Evolutionary conservation across 495 filamentous ascomycete genomes (phyloP).

Genomic region (Cudoniella acicularis): DNA sequence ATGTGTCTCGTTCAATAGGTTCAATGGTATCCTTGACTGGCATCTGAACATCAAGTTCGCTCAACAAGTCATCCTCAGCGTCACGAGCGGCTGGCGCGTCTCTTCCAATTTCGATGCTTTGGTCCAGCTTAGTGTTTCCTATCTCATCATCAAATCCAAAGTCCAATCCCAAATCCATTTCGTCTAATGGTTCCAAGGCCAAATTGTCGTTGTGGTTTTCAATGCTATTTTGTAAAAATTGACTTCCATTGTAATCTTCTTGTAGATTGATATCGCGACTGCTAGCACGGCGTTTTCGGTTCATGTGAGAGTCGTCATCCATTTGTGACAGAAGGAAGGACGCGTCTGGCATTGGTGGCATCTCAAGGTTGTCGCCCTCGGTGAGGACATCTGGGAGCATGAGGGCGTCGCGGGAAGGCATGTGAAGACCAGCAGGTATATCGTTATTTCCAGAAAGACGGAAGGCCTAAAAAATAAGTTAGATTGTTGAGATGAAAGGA

Average conservation of each 20-base stretch:
- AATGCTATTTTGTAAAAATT: conserved; percentile 63
- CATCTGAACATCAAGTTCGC: conserved; percentile 49
- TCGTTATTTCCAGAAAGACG: conserved; percentile 77
- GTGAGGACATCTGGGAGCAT: conserved; percentile 86
- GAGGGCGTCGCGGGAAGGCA: conserved; percentile 63
- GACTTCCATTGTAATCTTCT: conserved; percentile 58
- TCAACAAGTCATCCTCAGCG: conserved; percentile 69
- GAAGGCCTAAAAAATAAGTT: conserved; percentile 57
- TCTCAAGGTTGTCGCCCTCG: conserved; percentile 76
- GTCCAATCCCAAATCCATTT: conserved; percentile 55
- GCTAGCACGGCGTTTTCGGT: conserved; percentile 53
- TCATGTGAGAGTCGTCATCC: conserved; percentile 49
- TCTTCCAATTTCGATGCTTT: conserved; percentile 81
- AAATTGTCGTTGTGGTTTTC: conserved; percentile 45
- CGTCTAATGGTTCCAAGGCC: conserved; percentile 45
- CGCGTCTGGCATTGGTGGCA: conserved; percentile 63
- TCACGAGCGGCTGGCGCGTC: conserved; percentile 64
- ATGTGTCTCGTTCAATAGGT: conserved; percentile 36
- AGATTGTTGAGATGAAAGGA: conserved; percentile 21
- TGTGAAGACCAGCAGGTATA: conserved; percentile 60
- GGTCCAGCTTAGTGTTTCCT: conserved; percentile 40
- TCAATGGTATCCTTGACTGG: conserved; percentile 34
- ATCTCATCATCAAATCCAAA: conserved; percentile 51
- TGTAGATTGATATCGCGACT: conserved; percentile 63
- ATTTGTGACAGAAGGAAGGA: conserved; percentile 69